Evolutionary conservation across 345 rosid species (phyloP).

Genomic region (Acer campestre): DNA sequence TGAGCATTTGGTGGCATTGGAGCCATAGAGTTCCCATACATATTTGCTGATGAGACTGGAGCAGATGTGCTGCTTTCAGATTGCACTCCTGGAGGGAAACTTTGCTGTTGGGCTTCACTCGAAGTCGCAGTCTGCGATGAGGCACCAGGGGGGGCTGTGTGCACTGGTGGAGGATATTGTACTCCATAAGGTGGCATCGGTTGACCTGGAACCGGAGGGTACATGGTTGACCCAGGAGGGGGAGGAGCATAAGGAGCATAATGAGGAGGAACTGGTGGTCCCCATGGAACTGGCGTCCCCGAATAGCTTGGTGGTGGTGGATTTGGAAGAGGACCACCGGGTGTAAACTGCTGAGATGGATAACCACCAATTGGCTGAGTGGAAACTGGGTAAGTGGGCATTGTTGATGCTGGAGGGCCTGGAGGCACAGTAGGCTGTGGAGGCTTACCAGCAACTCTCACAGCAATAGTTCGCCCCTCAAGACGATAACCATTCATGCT

Average conservation of each 20-base stretch:
- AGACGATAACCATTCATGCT: slow-evolving; percentile 86
- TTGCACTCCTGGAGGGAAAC: slow-evolving; percentile 89
- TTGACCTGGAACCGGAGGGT: slow-evolving; percentile 80
- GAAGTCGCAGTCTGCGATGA: slow-evolving; percentile 48
- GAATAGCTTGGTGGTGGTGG: slow-evolving; percentile 55
- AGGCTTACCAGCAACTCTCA: slow-evolving; percentile 95
- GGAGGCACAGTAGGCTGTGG: slow-evolving; percentile 85
- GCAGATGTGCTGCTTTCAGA: slow-evolving; percentile 62
- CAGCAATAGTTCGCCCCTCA: slow-evolving; percentile 89
- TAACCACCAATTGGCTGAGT: slow-evolving; percentile 68
- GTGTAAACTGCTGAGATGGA: slow-evolving; percentile 74
- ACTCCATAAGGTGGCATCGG: slow-evolving; percentile 90
- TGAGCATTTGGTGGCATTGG: slow-evolving; percentile 51
- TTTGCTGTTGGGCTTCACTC: slow-evolving; percentile 74
- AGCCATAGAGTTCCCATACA: slow-evolving; percentile 48
- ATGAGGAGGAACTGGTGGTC: slow-evolving; percentile 76
- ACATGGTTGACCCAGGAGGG: slow-evolving; percentile 71
- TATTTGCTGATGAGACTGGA: slow-evolving; percentile 52
- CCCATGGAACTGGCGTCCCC: slow-evolving; percentile 86
- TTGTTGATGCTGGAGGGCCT: slow-evolving; percentile 61
- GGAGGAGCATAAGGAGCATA: slow-evolving; percentile 83
- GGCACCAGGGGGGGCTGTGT: slow-evolving; percentile 73
- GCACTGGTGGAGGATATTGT: slow-evolving; percentile 70
- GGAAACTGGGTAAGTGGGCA: slow-evolving; percentile 66
- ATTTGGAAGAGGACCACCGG: slow-evolving; percentile 72